Evolutionary conservation across 495 filamentous ascomycete genomes (phyloP).

Genomic region (Daldinia grandis): DNA sequence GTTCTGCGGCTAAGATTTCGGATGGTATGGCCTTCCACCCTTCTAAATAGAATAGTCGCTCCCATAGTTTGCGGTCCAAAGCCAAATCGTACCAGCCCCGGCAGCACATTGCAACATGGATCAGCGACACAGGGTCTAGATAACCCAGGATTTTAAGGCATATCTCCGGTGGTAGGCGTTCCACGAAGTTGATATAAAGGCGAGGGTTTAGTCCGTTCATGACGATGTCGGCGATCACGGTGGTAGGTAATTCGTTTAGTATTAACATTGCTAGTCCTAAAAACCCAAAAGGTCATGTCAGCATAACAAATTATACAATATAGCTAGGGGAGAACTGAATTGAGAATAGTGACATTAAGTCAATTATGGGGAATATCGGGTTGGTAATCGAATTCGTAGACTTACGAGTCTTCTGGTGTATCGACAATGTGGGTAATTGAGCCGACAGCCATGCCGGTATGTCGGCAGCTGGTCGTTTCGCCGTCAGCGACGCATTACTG

Average conservation of each 20-base stretch:
- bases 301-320: slow-evolving; percentile 10
- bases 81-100: slow-evolving; percentile 82
- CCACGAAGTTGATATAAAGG: slow-evolving; percentile 90
- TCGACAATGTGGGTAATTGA: slow-evolving; percentile 56
- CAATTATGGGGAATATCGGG: slow-evolving; percentile 8
- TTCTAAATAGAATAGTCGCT: slow-evolving; percentile 77
- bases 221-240: slow-evolving; percentile 78
- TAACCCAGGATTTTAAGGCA: slow-evolving; percentile 88
- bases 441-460: slow-evolving; percentile 56
- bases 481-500: slow-evolving; percentile 37
- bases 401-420: slow-evolving; percentile 60
- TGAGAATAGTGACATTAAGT: neutral
- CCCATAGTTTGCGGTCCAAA: slow-evolving; percentile 88
- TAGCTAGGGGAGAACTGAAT: neutral
- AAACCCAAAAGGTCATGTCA: slow-evolving; percentile 7
- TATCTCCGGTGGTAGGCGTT: slow-evolving; percentile 85
- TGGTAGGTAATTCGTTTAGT: slow-evolving; percentile 76
- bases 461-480: slow-evolving; percentile 42
- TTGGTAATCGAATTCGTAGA: slow-evolving; percentile 11
- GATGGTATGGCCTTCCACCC: slow-evolving; percentile 79
- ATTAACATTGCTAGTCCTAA: slow-evolving; percentile 70
- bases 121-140: slow-evolving; percentile 76
- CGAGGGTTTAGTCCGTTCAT: slow-evolving; percentile 73
- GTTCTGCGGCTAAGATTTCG: slow-evolving; percentile 74
- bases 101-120: slow-evolving; percentile 80